Base-by-base conservation (phyloP, 805 yeast genomes). In the Wickerhamiella shivajii region DNA sequence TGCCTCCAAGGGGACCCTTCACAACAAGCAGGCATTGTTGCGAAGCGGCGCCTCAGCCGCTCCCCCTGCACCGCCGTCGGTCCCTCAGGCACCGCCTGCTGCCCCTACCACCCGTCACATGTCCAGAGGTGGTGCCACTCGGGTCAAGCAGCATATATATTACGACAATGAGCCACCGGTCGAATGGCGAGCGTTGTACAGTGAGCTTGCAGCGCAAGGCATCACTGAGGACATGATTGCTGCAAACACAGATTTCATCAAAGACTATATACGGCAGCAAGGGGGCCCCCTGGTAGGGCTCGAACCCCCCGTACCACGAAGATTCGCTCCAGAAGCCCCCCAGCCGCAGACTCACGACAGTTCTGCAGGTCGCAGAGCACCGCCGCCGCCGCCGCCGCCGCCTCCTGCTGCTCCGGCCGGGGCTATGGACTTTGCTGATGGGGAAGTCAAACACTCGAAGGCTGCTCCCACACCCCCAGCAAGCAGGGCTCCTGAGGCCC, bases 151-250 rank as follows among this genome's bases (percentile, higher is more conserved):
- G 10, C 55, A 55, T 3, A 56, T 73, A 6, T 80, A 76, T 51
- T 79, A 79, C 49, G 90, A 79, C 50, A 81, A 65, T 43, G 65
- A 66, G 37, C 92, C 92, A 0, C 92, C 93, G 1, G 73, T 75
- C 4, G 92, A 80, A 51, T 81, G 93, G 93, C 56, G 85, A 31
- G 61, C 74, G 2, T 62, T 81, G 37, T 79, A 81, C 43, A 57
- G 67, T 6, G 84, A 77, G 47, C 61, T 81, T 34, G 87, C 75
- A 25, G 63, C 67, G 13, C 76, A 77, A 34, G 94, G 94, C 1
- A 81, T 81, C 38, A 55, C 80, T 1, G 92, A 81, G 47, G 93
- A 80, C 44, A 76, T 78, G 85, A 80, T 81, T 51, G 90, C 85
- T 0, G 87, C 78, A 34, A 79, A 81, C 50, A 63, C 84, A 39